Conservation (phyloP, 2,329 filamentous ascomycete genomes). For the Lasiodiplodia hormozganensis region DNA sequence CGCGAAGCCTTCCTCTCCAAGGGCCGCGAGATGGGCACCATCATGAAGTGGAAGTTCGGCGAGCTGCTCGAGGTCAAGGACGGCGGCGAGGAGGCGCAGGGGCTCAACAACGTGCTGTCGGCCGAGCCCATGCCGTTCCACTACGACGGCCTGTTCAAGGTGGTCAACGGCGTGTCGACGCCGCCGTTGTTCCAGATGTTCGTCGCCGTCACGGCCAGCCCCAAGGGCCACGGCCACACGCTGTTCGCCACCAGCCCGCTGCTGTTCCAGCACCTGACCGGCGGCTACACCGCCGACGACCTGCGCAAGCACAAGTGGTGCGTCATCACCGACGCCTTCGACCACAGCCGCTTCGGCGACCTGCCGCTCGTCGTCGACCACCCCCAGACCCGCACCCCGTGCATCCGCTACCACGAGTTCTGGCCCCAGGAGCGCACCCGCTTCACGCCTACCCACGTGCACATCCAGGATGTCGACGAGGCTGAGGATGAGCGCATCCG, state of each 20-base stretch:
- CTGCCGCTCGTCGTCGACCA: conserved; percentile 57
- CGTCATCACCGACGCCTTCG: conserved; percentile 58
- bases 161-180: conserved; percentile 43
- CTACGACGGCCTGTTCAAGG: conserved; percentile 65
- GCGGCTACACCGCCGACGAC: conserved; percentile 44
- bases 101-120: conserved; percentile 61
- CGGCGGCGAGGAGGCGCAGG: conserved; percentile 55
- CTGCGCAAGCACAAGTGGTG: conserved; percentile 56
- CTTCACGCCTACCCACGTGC: conserved; percentile 52
- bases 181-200: conserved; percentile 59
- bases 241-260: conserved; percentile 61
- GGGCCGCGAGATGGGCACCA: conserved; percentile 55
- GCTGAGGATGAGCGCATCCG: conserved; percentile 18
- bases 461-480: conserved; percentile 2
- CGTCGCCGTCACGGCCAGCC: conserved; percentile 55
- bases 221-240: conserved; percentile 60
- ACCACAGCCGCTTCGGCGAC: conserved; percentile 51
- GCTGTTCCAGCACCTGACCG: conserved; percentile 57
- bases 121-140: conserved; percentile 63
- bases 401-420: conserved; percentile 62
- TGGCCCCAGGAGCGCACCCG: conserved; percentile 61
- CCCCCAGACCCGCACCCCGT: conserved; percentile 54
- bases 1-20: conserved; percentile 56
- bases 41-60: conserved; percentile 62
- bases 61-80: conserved; percentile 69